Percentiles rank a stretch among this genome's conserved stretches.
Conservation (phyloP, 2,329 filamentous ascomycete genomes). For the Huntiella decipiens region DNA sequence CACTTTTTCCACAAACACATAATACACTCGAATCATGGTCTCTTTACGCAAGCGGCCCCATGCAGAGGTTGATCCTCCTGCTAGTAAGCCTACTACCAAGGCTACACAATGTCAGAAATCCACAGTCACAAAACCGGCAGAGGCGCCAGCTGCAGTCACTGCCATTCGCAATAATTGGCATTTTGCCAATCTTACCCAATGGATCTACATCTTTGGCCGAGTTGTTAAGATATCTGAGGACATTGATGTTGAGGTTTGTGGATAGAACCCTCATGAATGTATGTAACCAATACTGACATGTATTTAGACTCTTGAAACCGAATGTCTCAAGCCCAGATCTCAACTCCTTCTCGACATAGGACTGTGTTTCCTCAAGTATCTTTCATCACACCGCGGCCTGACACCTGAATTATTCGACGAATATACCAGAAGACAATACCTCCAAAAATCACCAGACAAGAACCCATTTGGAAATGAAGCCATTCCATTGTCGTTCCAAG, state of each 20-base stretch:
- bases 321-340: slow-evolving; percentile 68
- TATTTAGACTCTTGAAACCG: slow-evolving; percentile 64
- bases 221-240: slow-evolving; percentile 77
- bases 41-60: slow-evolving; percentile 10
- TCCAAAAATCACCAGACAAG: slow-evolving; percentile 54
- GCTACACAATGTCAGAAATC: neutral
- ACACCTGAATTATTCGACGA: slow-evolving; percentile 83
- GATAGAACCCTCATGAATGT: neutral
- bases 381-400: slow-evolving; percentile 81
- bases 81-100: neutral
- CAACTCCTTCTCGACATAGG: slow-evolving; percentile 62
- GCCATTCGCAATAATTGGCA: slow-evolving; percentile 77
- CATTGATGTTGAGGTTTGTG: slow-evolving; percentile 64
- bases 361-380: slow-evolving; percentile 71
- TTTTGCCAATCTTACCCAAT: slow-evolving; percentile 86
- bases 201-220: slow-evolving; percentile 77
- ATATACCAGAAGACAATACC: slow-evolving; percentile 75
- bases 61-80: slow-evolving; percentile 1
- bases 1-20: neutral
- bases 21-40: slow-evolving; percentile 8
- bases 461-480: slow-evolving; percentile 79
- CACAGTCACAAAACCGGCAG: neutral
- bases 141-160: slow-evolving; percentile 2
- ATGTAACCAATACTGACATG: neutral
- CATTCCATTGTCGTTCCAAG: slow-evolving; percentile 50